A percentile compares a stretch with the other conserved stretches of the same genome.
Conservation (phyloP, 2,329 filamentous ascomycete species). For the Verticillium longisporum region DNA sequence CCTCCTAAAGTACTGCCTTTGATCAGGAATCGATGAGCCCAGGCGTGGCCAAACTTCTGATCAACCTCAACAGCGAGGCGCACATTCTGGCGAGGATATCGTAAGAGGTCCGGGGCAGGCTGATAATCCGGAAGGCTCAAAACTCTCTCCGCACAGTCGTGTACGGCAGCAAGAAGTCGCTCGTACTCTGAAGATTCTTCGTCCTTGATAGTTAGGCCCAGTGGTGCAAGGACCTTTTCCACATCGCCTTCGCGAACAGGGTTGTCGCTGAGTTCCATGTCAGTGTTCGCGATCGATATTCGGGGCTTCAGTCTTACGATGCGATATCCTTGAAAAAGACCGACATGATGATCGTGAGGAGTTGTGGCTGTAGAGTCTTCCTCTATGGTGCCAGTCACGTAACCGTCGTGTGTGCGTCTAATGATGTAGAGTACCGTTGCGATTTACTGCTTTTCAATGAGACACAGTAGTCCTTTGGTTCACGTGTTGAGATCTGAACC, state of each 20-base stretch:
- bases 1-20: conserved; percentile 8
- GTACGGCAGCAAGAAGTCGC: conserved; percentile 40
- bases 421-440: too few relatives aligned
- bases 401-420: too few relatives aligned
- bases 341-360: conserved; percentile 18
- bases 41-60: conserved; percentile 39
- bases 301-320: conserved; percentile 14
- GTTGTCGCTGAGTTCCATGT: conserved; percentile 21
- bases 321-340: conserved; percentile 31
- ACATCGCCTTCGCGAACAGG: conserved; percentile 33
- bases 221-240: conserved; percentile 22
- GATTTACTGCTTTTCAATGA: too few relatives aligned
- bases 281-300: neutral
- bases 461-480: too few relatives aligned
- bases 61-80: conserved; percentile 29
- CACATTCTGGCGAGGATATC: conserved; percentile 37
- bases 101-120: conserved; percentile 28
- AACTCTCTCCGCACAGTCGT: conserved; percentile 41
- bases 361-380: too few relatives aligned
- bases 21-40: conserved; percentile 44
- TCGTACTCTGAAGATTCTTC: conserved; percentile 36
- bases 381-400: too few relatives aligned
- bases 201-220: conserved; percentile 27
- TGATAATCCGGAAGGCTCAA: conserved; percentile 38
- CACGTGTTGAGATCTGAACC: too few relatives aligned